A percentile compares a stretch with the other conserved stretches of the same genome.
Conservation (phyloP, 306 rosid genomes). For the Prunus dulcis region DNA sequence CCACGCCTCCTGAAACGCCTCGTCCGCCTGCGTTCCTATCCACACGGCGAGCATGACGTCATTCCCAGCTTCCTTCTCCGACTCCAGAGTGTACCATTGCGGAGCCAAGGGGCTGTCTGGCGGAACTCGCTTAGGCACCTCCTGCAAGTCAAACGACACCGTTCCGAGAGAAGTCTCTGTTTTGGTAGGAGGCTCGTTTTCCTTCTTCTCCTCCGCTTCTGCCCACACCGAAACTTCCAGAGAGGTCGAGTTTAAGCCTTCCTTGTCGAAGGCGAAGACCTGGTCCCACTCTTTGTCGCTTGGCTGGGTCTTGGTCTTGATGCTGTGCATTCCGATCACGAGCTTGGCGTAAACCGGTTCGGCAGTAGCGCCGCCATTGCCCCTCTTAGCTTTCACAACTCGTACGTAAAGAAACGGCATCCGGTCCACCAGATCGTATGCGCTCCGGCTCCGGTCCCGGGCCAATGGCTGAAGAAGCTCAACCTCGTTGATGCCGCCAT, state of each 20-base stretch:
- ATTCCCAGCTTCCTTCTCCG: constrained; percentile 50
- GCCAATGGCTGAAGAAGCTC: constrained; percentile 57
- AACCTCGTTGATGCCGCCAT: constrained; percentile 32
- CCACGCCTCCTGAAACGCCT: constrained; percentile 93
- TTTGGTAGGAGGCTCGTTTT: constrained; percentile 14
- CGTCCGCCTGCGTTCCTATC: constrained; percentile 83
- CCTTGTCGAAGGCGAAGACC: constrained; percentile 79
- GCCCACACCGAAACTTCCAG: constrained; percentile 77
- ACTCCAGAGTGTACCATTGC: constrained; percentile 84
- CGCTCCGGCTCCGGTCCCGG: constrained; percentile 45
- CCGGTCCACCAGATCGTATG: constrained; percentile 64
- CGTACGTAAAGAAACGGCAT: constrained; percentile 76
- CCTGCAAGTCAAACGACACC: constrained; percentile 66
- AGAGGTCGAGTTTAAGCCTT: constrained; percentile 65
- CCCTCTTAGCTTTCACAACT: constrained; percentile 56
- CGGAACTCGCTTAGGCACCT: constrained; percentile 79
- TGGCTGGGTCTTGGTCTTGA: constrained; percentile 49
- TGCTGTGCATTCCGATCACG: constrained; percentile 68
- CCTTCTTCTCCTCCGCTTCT: constrained; percentile 49
- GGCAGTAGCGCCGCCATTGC: background rate
- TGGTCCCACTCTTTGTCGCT: constrained; percentile 84
- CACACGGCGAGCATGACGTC: constrained; percentile 89
- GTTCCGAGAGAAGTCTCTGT: constrained; percentile 42
- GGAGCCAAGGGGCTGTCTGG: constrained; percentile 94
- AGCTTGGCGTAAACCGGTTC: constrained; percentile 51